Conservation (phyloP, 768 basidiomycete species). For the Lyophyllum shimeji region DNA sequence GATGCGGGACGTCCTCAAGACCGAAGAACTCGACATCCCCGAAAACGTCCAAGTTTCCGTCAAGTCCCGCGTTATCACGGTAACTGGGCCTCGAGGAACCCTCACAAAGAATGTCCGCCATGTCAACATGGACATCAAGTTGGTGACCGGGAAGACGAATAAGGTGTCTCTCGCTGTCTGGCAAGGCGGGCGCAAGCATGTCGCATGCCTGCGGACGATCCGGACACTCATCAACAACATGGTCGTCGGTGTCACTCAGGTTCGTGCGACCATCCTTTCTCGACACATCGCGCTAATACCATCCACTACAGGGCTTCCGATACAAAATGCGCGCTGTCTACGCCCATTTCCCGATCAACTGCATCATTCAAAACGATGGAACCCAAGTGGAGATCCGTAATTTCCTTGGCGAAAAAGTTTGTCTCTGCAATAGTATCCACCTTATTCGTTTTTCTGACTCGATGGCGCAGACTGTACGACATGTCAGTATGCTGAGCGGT, state of each 20-base stretch:
- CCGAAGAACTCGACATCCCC: conserved; percentile 90
- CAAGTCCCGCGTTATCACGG: conserved; percentile 90
- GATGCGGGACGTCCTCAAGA: conserved; percentile 94
- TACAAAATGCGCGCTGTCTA: conserved; percentile 99
- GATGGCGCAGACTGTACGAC: conserved; percentile 74
- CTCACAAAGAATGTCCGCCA: conserved; percentile 92
- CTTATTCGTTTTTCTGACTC: background rate
- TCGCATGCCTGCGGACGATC: conserved; percentile 97
- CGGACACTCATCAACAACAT: conserved; percentile 95
- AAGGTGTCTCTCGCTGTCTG: conserved; percentile 92
- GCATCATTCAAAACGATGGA: conserved; percentile 83
- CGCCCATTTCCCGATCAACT: conserved; percentile 99
- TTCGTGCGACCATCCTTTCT: conserved; percentile 24
- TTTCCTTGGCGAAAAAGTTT: conserved; percentile 91
- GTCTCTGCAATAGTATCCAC: conserved; percentile 8
- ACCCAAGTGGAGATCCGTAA: conserved; percentile 85
- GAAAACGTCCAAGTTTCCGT: conserved; percentile 81
- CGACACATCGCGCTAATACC: background rate
- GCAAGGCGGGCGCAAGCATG: conserved; percentile 98
- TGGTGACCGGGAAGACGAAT: conserved; percentile 75
- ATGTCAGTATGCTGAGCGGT: conserved; percentile 90
- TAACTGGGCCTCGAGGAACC: conserved; percentile 90
- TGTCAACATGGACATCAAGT: conserved; percentile 90
- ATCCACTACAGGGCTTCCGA: conserved; percentile 79
- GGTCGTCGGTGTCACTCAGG: conserved; percentile 97